phyloP scores from a whole-genome alignment of 306 rosid genomes.

The Medicago lupulina region DNA sequence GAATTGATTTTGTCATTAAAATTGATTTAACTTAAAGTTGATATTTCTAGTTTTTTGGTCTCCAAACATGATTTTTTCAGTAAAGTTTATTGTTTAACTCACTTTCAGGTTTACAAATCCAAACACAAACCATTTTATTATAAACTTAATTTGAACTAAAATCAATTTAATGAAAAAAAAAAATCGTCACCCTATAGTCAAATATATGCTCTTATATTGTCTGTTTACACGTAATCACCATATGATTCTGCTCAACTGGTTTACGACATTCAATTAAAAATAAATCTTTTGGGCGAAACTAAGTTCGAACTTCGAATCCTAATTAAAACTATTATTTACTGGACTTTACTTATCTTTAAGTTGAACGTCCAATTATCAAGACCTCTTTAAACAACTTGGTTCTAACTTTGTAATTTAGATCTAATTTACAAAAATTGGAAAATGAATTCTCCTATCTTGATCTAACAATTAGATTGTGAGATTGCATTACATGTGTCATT shows the following conservation, averaged over 20 bases:
- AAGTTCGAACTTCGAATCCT: neutral
- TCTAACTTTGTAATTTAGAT: too few species aligned
- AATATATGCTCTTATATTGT: too few species aligned
- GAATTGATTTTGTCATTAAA: neutral
- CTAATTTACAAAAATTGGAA: neutral
- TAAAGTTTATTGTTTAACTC: neutral
- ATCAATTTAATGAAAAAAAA: neutral
- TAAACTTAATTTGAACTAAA: neutral
- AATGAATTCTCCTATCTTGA: neutral
- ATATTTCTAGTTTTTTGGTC: neutral
- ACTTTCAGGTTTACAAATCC: neutral
- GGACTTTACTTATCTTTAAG: neutral
- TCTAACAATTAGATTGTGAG: neutral
- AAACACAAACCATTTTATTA: neutral
- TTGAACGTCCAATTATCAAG: neutral
- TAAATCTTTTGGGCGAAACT: too few species aligned
- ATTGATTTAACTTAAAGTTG: neutral
- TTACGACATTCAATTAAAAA: neutral
- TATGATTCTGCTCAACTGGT: neutral
- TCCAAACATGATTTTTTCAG: neutral
- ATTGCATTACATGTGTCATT: neutral
- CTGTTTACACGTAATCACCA: neutral
- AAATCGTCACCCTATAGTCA: neutral
- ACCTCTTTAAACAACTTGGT: too few species aligned
- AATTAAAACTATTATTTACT: neutral